Evolutionary conservation across 306 rosid species (phyloP).

Genomic region (Castanea sativa): DNA sequence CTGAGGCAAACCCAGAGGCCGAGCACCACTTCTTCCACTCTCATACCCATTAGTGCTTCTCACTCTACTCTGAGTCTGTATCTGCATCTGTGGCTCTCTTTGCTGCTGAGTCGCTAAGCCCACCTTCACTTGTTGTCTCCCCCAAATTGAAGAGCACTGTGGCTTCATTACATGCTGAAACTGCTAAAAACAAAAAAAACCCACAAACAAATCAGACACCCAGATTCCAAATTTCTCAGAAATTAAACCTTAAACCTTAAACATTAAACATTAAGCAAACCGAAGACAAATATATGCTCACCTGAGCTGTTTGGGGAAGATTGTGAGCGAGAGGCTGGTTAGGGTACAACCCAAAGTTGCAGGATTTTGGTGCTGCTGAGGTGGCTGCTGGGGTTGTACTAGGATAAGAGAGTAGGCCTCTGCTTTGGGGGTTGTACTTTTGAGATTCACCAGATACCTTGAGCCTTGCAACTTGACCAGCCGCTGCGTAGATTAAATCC

Average conservation of each 20-base stretch:
- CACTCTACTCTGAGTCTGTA: conserved; percentile 42
- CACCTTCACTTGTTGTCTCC: conserved; percentile 30
- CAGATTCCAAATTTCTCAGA: neutral
- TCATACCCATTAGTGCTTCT: conserved; percentile 22
- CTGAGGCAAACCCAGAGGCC: conserved; percentile 24
- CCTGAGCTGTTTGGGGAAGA: conserved; percentile 31
- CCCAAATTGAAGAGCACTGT: conserved; percentile 39
- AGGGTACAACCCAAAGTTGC: conserved; percentile 14
- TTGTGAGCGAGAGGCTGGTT: conserved; percentile 31
- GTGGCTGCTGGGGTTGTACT: neutral
- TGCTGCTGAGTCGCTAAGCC: conserved; percentile 46
- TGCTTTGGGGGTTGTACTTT: conserved; percentile 19
- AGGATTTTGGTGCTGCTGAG: conserved; percentile 4
- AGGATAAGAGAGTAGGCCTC: conserved; percentile 33
- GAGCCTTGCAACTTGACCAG: conserved; percentile 73
- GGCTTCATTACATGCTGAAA: conserved; percentile 33
- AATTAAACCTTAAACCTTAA: neutral
- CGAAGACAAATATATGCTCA: neutral
- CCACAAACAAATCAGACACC: neutral
- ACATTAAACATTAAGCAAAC: neutral
- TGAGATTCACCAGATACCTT: conserved; percentile 37
- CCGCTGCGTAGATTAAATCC: conserved; percentile 70
- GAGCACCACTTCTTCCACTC: conserved; percentile 25
- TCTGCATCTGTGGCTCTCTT: conserved; percentile 35
- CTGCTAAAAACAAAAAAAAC: conserved; percentile 5